Conservation (phyloP, 202 grass and related monocot species). For the Carex sylvatica region DNA sequence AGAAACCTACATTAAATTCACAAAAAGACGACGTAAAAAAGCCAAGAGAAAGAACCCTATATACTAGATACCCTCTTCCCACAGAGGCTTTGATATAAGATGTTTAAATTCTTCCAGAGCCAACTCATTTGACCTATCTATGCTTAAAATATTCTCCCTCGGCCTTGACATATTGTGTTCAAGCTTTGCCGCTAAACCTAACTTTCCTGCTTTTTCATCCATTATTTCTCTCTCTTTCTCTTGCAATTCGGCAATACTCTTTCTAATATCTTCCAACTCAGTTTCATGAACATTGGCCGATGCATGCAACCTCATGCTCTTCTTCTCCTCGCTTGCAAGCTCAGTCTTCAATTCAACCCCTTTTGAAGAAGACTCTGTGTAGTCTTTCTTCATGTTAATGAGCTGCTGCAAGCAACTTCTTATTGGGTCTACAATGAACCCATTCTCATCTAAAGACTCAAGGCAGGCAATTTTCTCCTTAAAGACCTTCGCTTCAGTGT, state of each 20-base stretch:
- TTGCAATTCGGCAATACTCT: neutral
- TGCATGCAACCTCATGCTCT: neutral
- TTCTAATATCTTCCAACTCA: neutral
- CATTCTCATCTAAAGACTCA: conserved; percentile 40
- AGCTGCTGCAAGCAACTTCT: conserved; percentile 32
- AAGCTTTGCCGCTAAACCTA: neutral
- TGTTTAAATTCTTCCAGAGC: neutral
- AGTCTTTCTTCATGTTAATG: conserved; percentile 31
- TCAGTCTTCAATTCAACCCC: conserved; percentile 21
- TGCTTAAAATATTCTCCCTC: neutral
- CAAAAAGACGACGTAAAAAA: neutral
- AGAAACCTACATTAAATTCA: neutral
- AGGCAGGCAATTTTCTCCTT: conserved; percentile 42
- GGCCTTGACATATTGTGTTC: neutral
- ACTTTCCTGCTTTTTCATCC: neutral
- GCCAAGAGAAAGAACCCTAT: neutral
- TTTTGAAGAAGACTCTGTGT: neutral
- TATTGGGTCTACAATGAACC: conserved; percentile 44
- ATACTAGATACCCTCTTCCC: neutral
- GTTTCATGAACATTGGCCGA: neutral
- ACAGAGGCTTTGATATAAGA: neutral
- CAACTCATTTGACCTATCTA: neutral
- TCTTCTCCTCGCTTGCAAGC: conserved; percentile 27
- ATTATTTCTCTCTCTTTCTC: neutral
- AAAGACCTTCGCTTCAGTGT: conserved; percentile 25